These are phyloP conservation scores for Hyaloscypha hepaticicola DNA, from an alignment of 495 filamentous ascomycete species.

Conservation along the genomic window DNA sequence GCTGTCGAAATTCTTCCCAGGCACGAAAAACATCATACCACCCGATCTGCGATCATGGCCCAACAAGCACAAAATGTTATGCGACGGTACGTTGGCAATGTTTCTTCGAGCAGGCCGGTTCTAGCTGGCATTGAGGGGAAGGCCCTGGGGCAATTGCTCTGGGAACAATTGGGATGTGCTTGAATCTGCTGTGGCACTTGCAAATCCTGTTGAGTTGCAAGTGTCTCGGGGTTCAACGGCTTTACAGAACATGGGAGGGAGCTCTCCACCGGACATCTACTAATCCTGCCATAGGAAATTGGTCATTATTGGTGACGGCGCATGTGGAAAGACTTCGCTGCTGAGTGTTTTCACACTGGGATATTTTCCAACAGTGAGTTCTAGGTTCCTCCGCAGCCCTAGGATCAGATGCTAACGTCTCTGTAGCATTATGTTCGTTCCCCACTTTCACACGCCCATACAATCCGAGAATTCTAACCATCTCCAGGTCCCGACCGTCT, in stretches of 20 bases:
- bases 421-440: conserved; percentile 69
- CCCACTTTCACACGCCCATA: neutral
- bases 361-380: conserved; percentile 88
- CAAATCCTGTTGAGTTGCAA: conserved; percentile 1
- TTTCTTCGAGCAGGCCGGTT: neutral
- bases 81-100: conserved; percentile 56
- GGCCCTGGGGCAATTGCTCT: neutral
- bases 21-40: neutral
- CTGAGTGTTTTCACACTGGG: conserved; percentile 97
- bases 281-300: conserved; percentile 67
- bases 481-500: conserved; percentile 88
- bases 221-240: neutral
- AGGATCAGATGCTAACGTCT: conserved; percentile 10
- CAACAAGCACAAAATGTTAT: conserved; percentile 68
- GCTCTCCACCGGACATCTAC: neutral
- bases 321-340: conserved; percentile 97
- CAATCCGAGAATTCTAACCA: neutral
- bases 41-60: conserved; percentile 22
- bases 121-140: neutral
- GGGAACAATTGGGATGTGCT: neutral
- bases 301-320: conserved; percentile 98
- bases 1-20: neutral
- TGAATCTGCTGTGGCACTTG: neutral
- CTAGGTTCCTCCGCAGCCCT: conserved; percentile 22
- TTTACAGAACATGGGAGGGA: neutral